A percentile compares a stretch with the other conserved stretches of the same genome.
Conservation (phyloP, 2,329 filamentous ascomycete species). For the Aspergillus sp. region DNA sequence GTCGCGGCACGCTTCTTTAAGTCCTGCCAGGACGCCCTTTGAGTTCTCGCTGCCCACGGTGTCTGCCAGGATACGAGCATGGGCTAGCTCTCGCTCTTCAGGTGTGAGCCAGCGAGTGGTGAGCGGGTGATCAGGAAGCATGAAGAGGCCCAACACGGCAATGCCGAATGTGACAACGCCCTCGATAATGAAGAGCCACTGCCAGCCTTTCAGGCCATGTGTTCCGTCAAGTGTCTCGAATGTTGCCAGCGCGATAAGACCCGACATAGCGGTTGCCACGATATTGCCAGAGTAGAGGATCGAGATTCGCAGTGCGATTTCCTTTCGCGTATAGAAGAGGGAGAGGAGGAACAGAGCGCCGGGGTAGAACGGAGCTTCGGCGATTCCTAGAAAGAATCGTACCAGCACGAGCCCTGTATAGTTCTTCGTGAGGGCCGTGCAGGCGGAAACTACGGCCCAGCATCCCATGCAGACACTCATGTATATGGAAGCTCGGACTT, state of each 20-base stretch:
- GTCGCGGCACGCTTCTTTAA: constrained; percentile 26
- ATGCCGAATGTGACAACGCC: too few species aligned
- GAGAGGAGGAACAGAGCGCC: too few species aligned
- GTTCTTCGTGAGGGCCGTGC: constrained; percentile 16
- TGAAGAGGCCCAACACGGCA: too few species aligned
- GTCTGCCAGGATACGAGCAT: neutral
- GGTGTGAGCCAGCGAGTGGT: neutral
- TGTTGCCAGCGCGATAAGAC: constrained; percentile 43
- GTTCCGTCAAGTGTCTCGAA: neutral
- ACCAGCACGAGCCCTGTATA: too few species aligned
- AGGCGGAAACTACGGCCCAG: constrained; percentile 29
- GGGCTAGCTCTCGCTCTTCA: neutral
- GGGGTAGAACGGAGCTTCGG: too few species aligned
- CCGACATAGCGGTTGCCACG: constrained; percentile 60
- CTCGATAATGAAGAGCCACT: too few species aligned
- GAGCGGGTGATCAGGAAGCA: too few species aligned
- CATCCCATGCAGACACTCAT: constrained; percentile 36
- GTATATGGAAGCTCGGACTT: constrained; percentile 42
- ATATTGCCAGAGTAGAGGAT: constrained; percentile 46
- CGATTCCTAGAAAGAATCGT: too few species aligned
- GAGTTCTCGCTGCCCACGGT: neutral
- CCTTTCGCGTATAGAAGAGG: too few species aligned
- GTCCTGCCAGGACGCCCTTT: neutral
- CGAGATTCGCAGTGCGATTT: too few species aligned
- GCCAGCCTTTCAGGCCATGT: neutral